A percentile compares a stretch with the other conserved stretches of the same genome.
phyloP scores from a whole-genome alignment of 176 grass and related monocot genomes.

The Themeda triandra region DNA sequence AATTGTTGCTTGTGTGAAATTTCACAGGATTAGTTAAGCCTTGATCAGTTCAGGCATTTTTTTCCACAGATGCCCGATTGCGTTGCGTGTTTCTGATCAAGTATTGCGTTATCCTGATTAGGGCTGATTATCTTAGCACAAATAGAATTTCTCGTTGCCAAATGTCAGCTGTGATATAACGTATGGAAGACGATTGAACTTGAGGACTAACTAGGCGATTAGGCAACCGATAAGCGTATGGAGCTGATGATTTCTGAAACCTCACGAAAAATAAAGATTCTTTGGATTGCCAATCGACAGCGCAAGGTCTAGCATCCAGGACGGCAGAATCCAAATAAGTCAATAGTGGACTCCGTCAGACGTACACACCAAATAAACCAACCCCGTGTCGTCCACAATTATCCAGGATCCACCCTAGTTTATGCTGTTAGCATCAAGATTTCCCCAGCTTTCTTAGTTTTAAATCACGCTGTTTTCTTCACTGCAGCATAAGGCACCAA shows the following conservation, averaged over 20 bases:
- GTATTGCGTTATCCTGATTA: too few species aligned
- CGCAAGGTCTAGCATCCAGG: not conserved
- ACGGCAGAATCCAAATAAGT: slow-evolving; percentile 5
- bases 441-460: not conserved
- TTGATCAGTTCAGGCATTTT: not conserved
- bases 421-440: not conserved
- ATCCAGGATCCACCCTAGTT: not conserved
- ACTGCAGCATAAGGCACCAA: not conserved
- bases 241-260: not conserved
- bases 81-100: not conserved
- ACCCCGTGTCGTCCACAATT: not conserved
- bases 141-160: not conserved
- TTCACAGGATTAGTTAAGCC: not conserved
- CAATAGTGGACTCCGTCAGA: not conserved
- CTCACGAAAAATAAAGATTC: slow-evolving; percentile 2
- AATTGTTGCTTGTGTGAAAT: slow-evolving; percentile 22
- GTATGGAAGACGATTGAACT: not conserved
- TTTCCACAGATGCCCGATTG: not conserved
- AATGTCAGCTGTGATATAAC: not conserved
- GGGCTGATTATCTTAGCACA: not conserved
- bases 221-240: not conserved
- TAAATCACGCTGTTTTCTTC: not conserved
- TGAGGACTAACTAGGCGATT: not conserved
- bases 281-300: not conserved
- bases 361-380: not conserved